Conservation (phyloP, 257 asterid species). For the Solanum okadae region DNA sequence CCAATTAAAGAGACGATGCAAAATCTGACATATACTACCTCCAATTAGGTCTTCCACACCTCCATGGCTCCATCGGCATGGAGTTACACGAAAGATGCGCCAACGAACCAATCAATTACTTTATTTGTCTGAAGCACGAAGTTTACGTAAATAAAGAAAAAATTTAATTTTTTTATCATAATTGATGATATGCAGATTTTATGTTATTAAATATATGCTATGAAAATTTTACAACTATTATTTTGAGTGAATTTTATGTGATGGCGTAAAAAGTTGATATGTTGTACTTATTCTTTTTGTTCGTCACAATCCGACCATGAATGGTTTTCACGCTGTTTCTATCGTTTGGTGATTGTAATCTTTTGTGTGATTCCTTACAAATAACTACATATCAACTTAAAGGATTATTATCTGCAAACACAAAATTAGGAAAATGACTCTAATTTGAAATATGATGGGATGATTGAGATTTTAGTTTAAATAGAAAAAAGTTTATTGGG, state of each 20-base stretch:
- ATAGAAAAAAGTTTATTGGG: no score
- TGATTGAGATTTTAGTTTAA: no score
- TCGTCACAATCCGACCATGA: background rate
- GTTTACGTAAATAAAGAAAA: no score
- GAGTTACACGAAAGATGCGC: background rate
- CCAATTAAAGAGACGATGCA: background rate
- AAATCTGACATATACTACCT: background rate
- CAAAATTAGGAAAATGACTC: background rate
- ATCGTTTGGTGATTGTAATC: background rate
- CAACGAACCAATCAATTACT: background rate
- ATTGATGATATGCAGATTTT: no score
- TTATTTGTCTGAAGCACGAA: background rate
- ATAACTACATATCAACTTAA: background rate
- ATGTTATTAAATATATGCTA: no score
- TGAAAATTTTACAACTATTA: background rate
- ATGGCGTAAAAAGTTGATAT: background rate
- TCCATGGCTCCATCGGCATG: background rate
- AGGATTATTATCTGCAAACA: background rate
- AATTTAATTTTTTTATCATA: accelerated
- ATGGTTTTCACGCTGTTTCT: background rate
- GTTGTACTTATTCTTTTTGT: background rate
- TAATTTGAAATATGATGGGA: background rate
- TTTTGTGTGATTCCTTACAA: background rate
- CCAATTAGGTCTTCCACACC: background rate
- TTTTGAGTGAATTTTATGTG: background rate